Base-by-base conservation (phyloP, 805 yeast species). In the Monosporozyma servazzii region DNA sequence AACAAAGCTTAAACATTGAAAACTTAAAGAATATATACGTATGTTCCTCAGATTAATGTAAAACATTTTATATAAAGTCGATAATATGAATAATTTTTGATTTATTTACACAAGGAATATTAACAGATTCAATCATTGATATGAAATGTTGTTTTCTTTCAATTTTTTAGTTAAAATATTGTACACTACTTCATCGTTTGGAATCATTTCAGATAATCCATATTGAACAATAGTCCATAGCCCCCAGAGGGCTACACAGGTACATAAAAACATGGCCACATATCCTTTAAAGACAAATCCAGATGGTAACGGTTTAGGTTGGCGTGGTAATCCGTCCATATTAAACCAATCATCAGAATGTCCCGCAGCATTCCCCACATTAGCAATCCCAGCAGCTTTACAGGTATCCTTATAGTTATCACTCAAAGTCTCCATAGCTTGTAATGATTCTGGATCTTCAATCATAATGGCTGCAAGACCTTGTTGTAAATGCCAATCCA, bases 401-500 rank as follows among this genome's bases (percentile, higher is more conserved):
- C 93, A 84, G 3, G 73, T 72, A 15, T 72, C 70, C 30, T 73
- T 63, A 61, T 77, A 84, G 44, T 78, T 75, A 0, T 67, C 67
- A 9, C 80, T 78, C 3, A 82, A 61, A 9, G 64, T 50, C 49
- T 74, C 74, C 25, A 63, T 50, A 53, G 74, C 66, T 58, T 77
- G 76, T 33, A 84, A 63, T 36, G 72, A 71, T 49, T 71, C 60
- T 20, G 93, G 91, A 30, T 85, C 86, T 66, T 86, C 95, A 42
- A 86, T 72, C 37, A 86, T 76, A 1, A 80, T 78, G 48, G 84
- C 72, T 7, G 90, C 90, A 50, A 86, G 73, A 29, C 95, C 95
- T 70, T 86, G 93, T 58, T 81, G 84, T 65, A 86, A 76, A 69
- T 86, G 95, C 84, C 89, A 86, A 61, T 86, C 91, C 51, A 86